Conservation (phyloP, 331 rosid genomes). For the Dryas integrifolia region DNA sequence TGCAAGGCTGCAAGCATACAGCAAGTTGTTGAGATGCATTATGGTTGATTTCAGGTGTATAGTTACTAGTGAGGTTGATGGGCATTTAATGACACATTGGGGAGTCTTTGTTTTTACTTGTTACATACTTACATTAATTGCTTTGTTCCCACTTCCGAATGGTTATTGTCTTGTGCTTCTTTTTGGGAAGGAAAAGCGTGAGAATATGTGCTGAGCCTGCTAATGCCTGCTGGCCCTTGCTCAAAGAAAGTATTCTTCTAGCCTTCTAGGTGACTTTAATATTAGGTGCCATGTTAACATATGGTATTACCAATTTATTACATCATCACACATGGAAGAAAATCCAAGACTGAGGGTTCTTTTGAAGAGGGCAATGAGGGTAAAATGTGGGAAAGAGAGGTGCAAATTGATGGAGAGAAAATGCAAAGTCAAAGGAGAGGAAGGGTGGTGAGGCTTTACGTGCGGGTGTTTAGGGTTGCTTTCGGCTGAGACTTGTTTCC, state of each 20-base stretch:
- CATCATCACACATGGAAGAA: too few relatives aligned
- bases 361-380: neutral
- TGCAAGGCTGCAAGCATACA: too few relatives aligned
- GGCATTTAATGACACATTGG: slow-evolving; percentile 16
- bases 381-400: slow-evolving; percentile 5
- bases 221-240: too few relatives aligned
- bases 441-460: slow-evolving; percentile 20
- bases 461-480: slow-evolving; percentile 27
- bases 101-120: neutral
- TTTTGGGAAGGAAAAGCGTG: neutral
- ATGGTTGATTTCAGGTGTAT: neutral
- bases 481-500: slow-evolving; percentile 28
- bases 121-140: neutral
- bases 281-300: too few relatives aligned
- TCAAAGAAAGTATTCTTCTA: too few relatives aligned
- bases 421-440: slow-evolving; percentile 8
- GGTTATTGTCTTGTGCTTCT: neutral
- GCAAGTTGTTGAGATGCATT: slow-evolving; percentile 17
- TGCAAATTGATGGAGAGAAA: neutral
- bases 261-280: too few relatives aligned
- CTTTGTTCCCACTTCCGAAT: neutral
- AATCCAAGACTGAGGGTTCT: too few relatives aligned
- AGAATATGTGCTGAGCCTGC: slow-evolving; percentile 25
- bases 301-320: too few relatives aligned
- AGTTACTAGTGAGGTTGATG: slow-evolving; percentile 13